phyloP scores from a whole-genome alignment of 2,329 filamentous ascomycete genomes.

The Plectosphaerella sp. region DNA sequence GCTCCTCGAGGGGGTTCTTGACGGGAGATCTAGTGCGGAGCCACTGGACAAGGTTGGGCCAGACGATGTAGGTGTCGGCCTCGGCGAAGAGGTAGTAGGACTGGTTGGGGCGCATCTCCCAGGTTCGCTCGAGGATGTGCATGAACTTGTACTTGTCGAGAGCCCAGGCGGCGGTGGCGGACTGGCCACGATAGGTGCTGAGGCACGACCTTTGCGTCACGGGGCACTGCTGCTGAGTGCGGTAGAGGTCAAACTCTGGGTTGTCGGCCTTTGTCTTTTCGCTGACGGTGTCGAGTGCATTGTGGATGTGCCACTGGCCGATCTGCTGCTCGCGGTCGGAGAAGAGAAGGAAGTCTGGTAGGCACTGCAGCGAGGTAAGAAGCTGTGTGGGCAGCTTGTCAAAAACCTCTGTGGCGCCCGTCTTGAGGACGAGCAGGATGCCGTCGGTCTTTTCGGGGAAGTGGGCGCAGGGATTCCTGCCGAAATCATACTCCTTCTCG shows the following conservation, averaged over 20 bases:
- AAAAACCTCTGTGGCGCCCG: slow-evolving; percentile 51
- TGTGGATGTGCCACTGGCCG: slow-evolving; percentile 36
- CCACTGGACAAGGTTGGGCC: slow-evolving; percentile 48
- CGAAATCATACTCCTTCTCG: slow-evolving; percentile 29
- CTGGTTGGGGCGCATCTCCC: slow-evolving; percentile 44
- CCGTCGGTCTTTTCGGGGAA: slow-evolving; percentile 35
- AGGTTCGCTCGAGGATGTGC: slow-evolving; percentile 53
- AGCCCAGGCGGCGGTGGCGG: slow-evolving; percentile 38
- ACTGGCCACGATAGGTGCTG: slow-evolving; percentile 11
- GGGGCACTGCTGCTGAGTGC: slow-evolving; percentile 39
- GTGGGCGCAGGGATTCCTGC: slow-evolving; percentile 28
- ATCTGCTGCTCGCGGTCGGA: slow-evolving; percentile 51
- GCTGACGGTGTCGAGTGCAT: slow-evolving; percentile 34
- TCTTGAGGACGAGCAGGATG: slow-evolving; percentile 53
- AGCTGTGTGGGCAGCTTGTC: slow-evolving; percentile 52
- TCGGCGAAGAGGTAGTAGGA: slow-evolving; percentile 60
- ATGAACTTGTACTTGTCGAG: slow-evolving; percentile 61
- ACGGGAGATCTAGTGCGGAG: slow-evolving; percentile 36
- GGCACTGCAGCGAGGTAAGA: slow-evolving; percentile 47
- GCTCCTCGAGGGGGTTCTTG: slow-evolving; percentile 15
- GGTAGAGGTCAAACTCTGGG: slow-evolving; percentile 42
- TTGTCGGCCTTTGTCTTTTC: slow-evolving; percentile 30
- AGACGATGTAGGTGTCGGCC: slow-evolving; percentile 54
- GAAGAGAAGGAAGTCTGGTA: slow-evolving; percentile 53
- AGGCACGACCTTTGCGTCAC: slow-evolving; percentile 40